Conservation (phyloP, 1,139 yeast species). For the Kurtzmaniella quercitrusa region DNA sequence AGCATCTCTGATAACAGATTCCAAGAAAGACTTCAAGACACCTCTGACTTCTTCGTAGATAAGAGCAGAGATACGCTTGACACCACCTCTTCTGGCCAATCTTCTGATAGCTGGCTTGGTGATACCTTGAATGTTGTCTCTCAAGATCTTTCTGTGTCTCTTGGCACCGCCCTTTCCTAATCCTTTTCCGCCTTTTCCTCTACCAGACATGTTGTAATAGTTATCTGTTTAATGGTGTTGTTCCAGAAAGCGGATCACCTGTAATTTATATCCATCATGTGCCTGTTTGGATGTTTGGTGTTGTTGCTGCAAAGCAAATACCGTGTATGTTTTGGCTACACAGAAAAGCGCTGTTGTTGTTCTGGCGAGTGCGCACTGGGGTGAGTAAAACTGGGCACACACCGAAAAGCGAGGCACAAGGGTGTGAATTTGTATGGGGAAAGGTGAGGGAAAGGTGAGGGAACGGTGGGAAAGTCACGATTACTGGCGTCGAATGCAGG, state of each 20-base stretch:
- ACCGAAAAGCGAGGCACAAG: background rate
- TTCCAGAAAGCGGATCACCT: constrained; percentile 2
- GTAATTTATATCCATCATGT: background rate
- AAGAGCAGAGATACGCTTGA: constrained; percentile 98
- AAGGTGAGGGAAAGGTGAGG: too few species aligned
- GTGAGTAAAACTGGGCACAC: background rate
- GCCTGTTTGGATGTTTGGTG: background rate
- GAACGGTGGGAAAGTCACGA: too few species aligned
- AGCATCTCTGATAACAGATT: constrained; percentile 97
- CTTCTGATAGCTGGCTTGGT: constrained; percentile 99
- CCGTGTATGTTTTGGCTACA: background rate
- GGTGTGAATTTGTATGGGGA: too few species aligned
- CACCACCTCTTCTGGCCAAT: constrained; percentile 99
- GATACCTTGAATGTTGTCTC: constrained; percentile 99
- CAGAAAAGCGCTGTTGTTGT: background rate
- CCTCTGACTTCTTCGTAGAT: constrained; percentile 99
- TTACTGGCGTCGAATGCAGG: too few species aligned
- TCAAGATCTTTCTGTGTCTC: constrained; percentile 99
- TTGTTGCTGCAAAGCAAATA: background rate
- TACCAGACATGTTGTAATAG: constrained; percentile 79
- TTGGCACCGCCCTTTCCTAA: constrained; percentile 99
- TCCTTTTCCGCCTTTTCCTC: constrained; percentile 99
- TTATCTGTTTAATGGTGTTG: constrained; percentile 8
- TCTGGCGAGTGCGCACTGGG: background rate
- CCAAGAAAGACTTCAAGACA: constrained; percentile 92